Conservation (phyloP, 2,329 filamentous ascomycete species). For the Diaporthe sp. region DNA sequence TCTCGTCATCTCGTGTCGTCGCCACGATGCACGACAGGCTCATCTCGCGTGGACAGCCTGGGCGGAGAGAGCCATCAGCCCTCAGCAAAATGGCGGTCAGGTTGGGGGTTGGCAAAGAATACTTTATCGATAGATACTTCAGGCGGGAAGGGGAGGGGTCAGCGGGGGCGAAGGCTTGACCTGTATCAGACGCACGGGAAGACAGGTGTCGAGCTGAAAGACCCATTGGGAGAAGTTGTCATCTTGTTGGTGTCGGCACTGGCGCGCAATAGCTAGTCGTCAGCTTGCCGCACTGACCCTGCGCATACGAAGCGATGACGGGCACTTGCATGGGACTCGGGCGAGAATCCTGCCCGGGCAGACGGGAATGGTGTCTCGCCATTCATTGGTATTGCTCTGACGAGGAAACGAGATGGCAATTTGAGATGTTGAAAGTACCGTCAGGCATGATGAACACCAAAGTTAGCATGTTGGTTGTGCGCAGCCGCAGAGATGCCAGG, state of each 20-base stretch:
- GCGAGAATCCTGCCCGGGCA: background rate
- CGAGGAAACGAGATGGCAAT: background rate
- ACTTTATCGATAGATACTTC: background rate
- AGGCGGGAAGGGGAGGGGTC: background rate
- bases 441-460: slow-evolving; percentile 19
- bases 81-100: slow-evolving; percentile 31
- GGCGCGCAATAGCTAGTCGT: background rate
- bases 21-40: slow-evolving; percentile 31
- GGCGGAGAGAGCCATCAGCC: background rate
- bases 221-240: background rate
- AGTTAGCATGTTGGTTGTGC: background rate
- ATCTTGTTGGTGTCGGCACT: slow-evolving; percentile 8
- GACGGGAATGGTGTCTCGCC: background rate
- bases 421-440: slow-evolving; percentile 24
- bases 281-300: slow-evolving; percentile 24
- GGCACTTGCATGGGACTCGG: slow-evolving; percentile 16
- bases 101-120: background rate
- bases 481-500: background rate
- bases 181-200: background rate
- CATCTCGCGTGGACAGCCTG: slow-evolving; percentile 17
- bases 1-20: slow-evolving; percentile 31
- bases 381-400: background rate
- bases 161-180: slow-evolving; percentile 19
- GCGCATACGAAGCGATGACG: background rate
- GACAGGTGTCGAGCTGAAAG: slow-evolving; percentile 14